phyloP scores from a whole-genome alignment of 495 filamentous ascomycete genomes.

The Neurospora sp. region DNA sequence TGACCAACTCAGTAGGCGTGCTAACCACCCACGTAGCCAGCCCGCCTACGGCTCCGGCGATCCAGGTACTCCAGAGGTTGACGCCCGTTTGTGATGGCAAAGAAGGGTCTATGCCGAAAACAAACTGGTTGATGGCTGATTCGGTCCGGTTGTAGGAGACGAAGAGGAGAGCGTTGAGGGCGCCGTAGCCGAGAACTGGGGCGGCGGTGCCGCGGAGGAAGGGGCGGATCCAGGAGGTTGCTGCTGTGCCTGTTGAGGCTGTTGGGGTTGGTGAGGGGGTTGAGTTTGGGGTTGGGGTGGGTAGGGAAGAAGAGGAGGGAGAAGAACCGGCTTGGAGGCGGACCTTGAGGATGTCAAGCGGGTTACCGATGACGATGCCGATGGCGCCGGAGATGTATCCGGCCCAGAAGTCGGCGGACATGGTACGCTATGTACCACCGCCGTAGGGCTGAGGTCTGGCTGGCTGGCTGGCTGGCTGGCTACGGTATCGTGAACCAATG shows the following conservation, averaged over 20 bases:
- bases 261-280: conserved; percentile 55
- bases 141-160: conserved; percentile 73
- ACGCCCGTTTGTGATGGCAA: conserved; percentile 9
- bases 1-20: conserved; percentile 79
- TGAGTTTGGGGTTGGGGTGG: conserved; percentile 70
- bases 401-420: conserved; percentile 80
- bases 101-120: conserved; percentile 7
- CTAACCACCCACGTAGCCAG: conserved; percentile 72
- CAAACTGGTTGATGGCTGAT: conserved; percentile 37
- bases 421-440: conserved; percentile 17
- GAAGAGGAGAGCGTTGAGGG: conserved; percentile 81
- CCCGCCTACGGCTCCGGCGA: conserved; percentile 67
- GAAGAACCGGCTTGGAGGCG: conserved; percentile 52
- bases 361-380: conserved; percentile 80
- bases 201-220: conserved; percentile 58
- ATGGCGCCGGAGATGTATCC: conserved; percentile 76
- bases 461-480: neutral
- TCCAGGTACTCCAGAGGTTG: conserved; percentile 50
- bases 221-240: conserved; percentile 26
- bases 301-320: conserved; percentile 50
- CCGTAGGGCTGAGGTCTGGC: neutral
- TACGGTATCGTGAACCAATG: neutral
- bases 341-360: conserved; percentile 79
- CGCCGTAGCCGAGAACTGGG: conserved; percentile 78
- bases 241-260: conserved; percentile 55